Percentiles rank a stretch among this genome's conserved stretches.
phyloP scores from a whole-genome alignment of 176 grass and related monocot genomes.

The Chloris gayana region DNA sequence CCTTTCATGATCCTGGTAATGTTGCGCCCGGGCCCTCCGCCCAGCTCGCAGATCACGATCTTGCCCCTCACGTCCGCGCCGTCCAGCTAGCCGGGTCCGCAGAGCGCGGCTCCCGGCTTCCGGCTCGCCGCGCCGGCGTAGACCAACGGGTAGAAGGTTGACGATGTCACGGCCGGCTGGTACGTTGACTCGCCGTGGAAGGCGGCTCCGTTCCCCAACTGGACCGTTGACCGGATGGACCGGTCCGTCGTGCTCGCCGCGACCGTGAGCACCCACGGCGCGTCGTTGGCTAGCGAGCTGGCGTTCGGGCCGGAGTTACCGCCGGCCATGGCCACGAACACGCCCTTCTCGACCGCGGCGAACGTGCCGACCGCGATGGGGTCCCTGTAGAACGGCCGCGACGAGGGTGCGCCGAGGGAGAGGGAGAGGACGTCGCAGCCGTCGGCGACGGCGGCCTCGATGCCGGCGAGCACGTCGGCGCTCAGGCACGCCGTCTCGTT shows the following conservation, averaged over 20 bases:
- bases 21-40: background rate
- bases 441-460: conserved; percentile 44
- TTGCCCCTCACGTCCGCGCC: conserved; percentile 54
- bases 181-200: conserved; percentile 54
- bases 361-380: conserved; percentile 37
- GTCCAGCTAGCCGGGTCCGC: conserved; percentile 39
- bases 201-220: conserved; percentile 38
- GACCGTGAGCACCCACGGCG: conserved; percentile 70
- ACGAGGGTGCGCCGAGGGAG: background rate
- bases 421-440: conserved; percentile 58
- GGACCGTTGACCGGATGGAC: conserved; percentile 29
- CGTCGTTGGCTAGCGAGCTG: conserved; percentile 43
- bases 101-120: conserved; percentile 7
- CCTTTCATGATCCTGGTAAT: background rate
- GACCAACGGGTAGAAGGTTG: background rate
- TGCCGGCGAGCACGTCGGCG: conserved; percentile 42
- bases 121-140: conserved; percentile 10
- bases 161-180: conserved; percentile 18
- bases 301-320: conserved; percentile 43
- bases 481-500: background rate
- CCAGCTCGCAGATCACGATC: conserved; percentile 47
- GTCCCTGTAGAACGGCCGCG: conserved; percentile 3
- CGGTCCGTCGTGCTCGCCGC: conserved; percentile 67
- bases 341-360: conserved; percentile 45
- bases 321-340: conserved; percentile 49